Evolutionary conservation across 2,329 filamentous ascomycete species (phyloP).

Genomic region (Juglanconis sp.): DNA sequence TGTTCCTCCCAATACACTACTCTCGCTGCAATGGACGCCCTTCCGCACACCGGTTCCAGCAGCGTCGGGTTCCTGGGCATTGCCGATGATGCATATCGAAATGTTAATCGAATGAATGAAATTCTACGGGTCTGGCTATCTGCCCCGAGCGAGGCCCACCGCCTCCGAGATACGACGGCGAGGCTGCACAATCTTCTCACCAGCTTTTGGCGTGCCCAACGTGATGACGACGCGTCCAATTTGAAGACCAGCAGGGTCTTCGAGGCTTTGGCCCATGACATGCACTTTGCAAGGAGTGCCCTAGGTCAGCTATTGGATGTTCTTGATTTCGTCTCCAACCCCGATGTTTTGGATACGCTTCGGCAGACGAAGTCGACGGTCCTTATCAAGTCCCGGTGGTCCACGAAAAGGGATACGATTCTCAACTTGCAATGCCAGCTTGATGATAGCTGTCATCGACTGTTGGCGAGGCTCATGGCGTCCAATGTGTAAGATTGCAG

Average conservation of each 20-base stretch:
- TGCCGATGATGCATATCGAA: background rate
- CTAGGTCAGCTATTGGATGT: background rate
- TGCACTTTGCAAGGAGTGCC: background rate
- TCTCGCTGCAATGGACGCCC: background rate
- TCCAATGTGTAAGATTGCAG: background rate
- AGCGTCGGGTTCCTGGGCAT: background rate
- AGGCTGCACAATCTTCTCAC: background rate
- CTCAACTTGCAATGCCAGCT: background rate
- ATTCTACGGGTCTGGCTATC: background rate
- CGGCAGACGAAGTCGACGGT: background rate
- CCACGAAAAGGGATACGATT: background rate
- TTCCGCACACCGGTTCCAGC: background rate
- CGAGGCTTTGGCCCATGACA: background rate
- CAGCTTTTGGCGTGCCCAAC: background rate
- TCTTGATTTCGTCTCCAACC: background rate
- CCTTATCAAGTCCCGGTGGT: background rate
- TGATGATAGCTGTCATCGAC: background rate
- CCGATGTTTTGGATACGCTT: background rate
- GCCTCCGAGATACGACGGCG: background rate
- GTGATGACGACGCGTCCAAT: background rate
- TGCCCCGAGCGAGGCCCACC: background rate
- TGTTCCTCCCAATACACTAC: background rate
- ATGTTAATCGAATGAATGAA: background rate
- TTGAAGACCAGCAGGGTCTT: background rate
- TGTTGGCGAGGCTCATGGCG: background rate